phyloP scores from a whole-genome alignment of 2,329 filamentous ascomycete species.

The Colletotrichum plurivorum region DNA sequence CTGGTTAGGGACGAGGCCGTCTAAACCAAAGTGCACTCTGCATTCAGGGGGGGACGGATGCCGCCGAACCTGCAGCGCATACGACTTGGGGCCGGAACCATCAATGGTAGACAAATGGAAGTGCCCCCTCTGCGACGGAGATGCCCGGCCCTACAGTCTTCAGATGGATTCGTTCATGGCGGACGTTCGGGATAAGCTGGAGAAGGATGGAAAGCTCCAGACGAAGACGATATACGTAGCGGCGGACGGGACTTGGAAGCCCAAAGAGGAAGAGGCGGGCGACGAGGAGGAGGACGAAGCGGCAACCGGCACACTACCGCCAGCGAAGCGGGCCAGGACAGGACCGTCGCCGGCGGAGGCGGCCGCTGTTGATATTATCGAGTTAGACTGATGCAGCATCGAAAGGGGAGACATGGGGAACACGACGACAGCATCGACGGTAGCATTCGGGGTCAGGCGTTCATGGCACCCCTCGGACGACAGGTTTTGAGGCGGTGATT shows the following conservation, averaged over 20 bases:
- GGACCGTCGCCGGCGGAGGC: conserved; percentile 6
- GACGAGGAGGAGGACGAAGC: conserved; percentile 39
- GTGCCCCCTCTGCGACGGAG: conserved; percentile 85
- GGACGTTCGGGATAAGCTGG: conserved; percentile 70
- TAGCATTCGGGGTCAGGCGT: not conserved
- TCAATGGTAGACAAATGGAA: conserved; percentile 81
- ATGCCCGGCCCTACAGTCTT: conserved; percentile 82
- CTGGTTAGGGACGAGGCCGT: conserved; percentile 78
- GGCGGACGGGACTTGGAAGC: conserved; percentile 51
- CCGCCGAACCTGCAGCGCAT: conserved; percentile 46
- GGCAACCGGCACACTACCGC: conserved; percentile 3
- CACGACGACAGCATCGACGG: not conserved
- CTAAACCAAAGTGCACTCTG: conserved; percentile 58
- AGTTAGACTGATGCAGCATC: conserved; percentile 33
- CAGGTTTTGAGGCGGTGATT: conserved; percentile 14
- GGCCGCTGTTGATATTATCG: conserved; percentile 36
- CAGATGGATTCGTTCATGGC: conserved; percentile 81
- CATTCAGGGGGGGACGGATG: conserved; percentile 53
- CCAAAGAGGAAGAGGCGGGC: conserved; percentile 49
- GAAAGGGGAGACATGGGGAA: not conserved
- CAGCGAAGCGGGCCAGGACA: conserved; percentile 33
- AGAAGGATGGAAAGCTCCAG: conserved; percentile 40
- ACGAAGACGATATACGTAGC: conserved; percentile 50
- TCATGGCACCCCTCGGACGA: conserved; percentile 8
- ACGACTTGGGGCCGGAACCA: conserved; percentile 56